Base-by-base conservation (phyloP, 305 asterid species). In the Euphrasia arctica region DNA sequence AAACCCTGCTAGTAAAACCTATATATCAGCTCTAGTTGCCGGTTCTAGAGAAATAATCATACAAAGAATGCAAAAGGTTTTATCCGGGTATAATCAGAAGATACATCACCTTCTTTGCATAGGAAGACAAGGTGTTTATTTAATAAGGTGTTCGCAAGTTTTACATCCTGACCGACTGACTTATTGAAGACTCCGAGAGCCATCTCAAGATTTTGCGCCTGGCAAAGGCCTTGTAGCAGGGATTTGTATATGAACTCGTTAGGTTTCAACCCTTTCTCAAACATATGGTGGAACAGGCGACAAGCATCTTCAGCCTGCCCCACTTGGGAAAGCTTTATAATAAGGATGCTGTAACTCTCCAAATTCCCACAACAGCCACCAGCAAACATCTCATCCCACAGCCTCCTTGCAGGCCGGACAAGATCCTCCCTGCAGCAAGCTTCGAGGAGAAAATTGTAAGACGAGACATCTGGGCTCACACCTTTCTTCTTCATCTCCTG, bases 371-470 rank as follows among this genome's bases (percentile, higher is more conserved):
- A 68, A 67, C 93, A 89, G 27, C 93, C 91, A 77, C 83, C 78
- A 25, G 88, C 74, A 75, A 92, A 89, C 98, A 92, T 92, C 79
- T 92, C 97, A 65, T 92, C 97, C 96, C 97, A 89, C 41, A 92
- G 70, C 64, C 93, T 84, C 73, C 80, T 89, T 28, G 98, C 98
- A 10, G 97, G 97, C 45, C 93, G 90, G 7, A 89, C 51, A 28
- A 89, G 80, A 75, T 89, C 95, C 32, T 85, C 95, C 74, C 78
- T 73, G 74, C 97, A 87, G 82, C 95, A 87, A 63, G 91, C 95
- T 73, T 92, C 90, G 2, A 92, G 89, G 65, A 92, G 80, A 67
- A 60, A 78, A 75, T 92, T 92, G 75, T 89, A 92, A 64, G 85
- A 73, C 52, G 80, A 71, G 57, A 87, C 74, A 45, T 87, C 86